Evolutionary conservation across 768 basidiomycete species (phyloP).

Genomic region (Suillus subluteus): DNA sequence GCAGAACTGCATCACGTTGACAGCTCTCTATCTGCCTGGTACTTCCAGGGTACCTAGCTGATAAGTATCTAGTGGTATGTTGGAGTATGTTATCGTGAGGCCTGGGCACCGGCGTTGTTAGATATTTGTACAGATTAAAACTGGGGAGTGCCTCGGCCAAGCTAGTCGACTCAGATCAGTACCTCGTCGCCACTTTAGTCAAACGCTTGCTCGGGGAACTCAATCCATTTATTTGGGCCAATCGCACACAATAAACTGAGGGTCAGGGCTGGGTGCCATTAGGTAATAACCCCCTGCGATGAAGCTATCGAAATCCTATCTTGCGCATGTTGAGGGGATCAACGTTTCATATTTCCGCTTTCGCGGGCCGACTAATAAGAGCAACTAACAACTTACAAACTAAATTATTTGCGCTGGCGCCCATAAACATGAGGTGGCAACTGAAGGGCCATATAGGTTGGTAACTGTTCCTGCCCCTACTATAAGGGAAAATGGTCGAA

Average conservation of each 20-base stretch:
- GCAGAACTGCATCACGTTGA: background rate
- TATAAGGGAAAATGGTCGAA: background rate
- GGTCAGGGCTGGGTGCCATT: background rate
- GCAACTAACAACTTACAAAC: background rate
- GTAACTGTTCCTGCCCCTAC: background rate
- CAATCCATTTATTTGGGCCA: background rate
- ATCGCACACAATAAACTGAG: background rate
- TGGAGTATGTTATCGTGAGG: background rate
- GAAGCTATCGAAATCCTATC: constrained; percentile 30
- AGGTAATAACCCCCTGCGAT: constrained; percentile 2
- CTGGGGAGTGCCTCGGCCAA: background rate
- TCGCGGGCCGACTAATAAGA: constrained; percentile 12
- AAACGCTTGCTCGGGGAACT: background rate
- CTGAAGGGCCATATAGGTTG: background rate
- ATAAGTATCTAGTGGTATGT: background rate
- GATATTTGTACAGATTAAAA: background rate
- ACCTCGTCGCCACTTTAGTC: background rate
- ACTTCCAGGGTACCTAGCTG: background rate
- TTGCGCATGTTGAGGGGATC: constrained; percentile 21
- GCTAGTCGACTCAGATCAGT: background rate
- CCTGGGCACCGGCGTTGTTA: background rate
- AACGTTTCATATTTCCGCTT: constrained; percentile 22
- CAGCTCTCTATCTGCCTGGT: background rate
- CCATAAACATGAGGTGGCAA: constrained; percentile 24
- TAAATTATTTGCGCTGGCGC: constrained; percentile 12